These are phyloP conservation scores for Closterium sp. DNA, from an alignment of 139 green algal species.

Conservation along the genomic window DNA sequence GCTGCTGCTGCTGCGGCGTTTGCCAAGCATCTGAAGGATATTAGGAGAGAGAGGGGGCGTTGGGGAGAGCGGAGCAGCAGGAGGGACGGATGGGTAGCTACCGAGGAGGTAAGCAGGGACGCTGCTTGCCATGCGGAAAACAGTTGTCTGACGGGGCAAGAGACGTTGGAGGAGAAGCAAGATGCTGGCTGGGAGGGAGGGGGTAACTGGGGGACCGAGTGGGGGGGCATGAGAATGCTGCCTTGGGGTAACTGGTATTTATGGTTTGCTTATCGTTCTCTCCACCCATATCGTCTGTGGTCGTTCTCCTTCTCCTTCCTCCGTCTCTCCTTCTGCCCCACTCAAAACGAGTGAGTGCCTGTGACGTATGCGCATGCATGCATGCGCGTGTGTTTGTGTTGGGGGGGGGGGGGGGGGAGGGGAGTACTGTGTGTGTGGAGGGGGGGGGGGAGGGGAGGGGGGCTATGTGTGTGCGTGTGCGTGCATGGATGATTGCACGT, in stretches of 20 bases:
- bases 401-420: no score
- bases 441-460: background rate
- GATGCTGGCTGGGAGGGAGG: no score
- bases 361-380: background rate
- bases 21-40: conserved; percentile 32
- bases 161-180: no score
- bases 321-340: background rate
- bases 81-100: background rate
- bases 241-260: no score
- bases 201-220: no score
- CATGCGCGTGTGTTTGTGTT: background rate
- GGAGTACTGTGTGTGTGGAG: conserved; percentile 7
- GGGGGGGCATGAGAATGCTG: no score
- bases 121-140: no score
- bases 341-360: background rate
- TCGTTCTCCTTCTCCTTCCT: background rate
- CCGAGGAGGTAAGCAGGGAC: no score
- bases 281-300: background rate
- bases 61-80: background rate
- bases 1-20: conserved; percentile 24
- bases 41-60: background rate
- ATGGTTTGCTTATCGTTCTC: no score
- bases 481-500: background rate
- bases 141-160: no score
- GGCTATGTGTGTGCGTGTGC: background rate